Evolutionary conservation across 2,329 filamentous ascomycete species (phyloP).

Genomic region (Leptographium flavum): DNA sequence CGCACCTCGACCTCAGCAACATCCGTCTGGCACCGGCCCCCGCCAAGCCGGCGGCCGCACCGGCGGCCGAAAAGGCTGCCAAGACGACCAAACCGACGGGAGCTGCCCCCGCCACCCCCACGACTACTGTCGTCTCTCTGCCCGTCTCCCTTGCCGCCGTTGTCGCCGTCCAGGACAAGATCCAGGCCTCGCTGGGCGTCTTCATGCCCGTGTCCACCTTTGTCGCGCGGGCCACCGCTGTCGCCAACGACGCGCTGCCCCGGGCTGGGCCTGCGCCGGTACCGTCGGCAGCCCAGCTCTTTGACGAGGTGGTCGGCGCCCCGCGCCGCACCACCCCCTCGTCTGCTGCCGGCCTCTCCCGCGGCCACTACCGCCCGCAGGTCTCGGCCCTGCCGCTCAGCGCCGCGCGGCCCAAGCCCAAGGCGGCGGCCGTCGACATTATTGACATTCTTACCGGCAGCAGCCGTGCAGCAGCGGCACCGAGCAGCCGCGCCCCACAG

Average conservation of each 20-base stretch:
- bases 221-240: constrained; percentile 66
- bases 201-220: constrained; percentile 77
- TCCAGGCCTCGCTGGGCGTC: constrained; percentile 64
- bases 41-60: constrained; percentile 5
- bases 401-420: constrained; percentile 5
- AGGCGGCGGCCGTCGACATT: constrained; percentile 48
- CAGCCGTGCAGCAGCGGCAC: not conserved
- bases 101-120: constrained; percentile 7
- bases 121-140: constrained; percentile 45
- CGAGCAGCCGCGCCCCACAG: constrained; percentile 22
- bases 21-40: constrained; percentile 55
- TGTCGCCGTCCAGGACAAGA: constrained; percentile 64
- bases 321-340: constrained; percentile 13
- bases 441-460: constrained; percentile 49
- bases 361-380: constrained; percentile 58
- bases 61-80: constrained; percentile 13
- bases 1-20: constrained; percentile 86
- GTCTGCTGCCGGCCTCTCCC: constrained; percentile 31
- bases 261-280: constrained; percentile 41
- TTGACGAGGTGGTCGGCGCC: constrained; percentile 70
- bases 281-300: constrained; percentile 68
- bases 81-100: constrained; percentile 11
- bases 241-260: constrained; percentile 81
- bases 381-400: constrained; percentile 44
- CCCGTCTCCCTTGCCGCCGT: constrained; percentile 69